Percentiles rank a stretch among this genome's conserved stretches.
These are phyloP conservation scores for Fomitiporia mediterranea DNA, from an alignment of 1,284 basidiomycete genomes.

Conservation along the genomic window DNA sequence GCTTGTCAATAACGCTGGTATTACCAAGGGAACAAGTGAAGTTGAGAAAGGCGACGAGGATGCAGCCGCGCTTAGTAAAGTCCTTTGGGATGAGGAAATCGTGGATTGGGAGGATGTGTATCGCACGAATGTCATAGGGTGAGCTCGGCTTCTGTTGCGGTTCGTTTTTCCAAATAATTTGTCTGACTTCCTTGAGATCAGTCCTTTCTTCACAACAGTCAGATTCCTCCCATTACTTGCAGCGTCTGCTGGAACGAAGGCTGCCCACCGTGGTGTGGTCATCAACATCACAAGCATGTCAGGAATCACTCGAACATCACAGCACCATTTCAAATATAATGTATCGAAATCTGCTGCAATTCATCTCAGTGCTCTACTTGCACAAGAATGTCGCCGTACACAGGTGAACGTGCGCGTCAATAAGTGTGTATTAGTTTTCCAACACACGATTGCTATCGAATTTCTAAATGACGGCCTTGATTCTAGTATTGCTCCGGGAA, in stretches of 20 bases:
- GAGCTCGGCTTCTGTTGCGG: conserved; percentile 5
- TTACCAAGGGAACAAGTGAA: conserved; percentile 27
- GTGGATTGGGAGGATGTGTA: conserved; percentile 35
- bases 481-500: conserved; percentile 33
- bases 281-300: conserved; percentile 38
- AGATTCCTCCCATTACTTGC: conserved; percentile 38
- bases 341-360: conserved; percentile 36
- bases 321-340: conserved; percentile 38
- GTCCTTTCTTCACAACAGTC: conserved; percentile 32
- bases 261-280: conserved; percentile 28
- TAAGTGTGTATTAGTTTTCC: conserved; percentile 11
- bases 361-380: conserved; percentile 35
- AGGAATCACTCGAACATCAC: conserved; percentile 34
- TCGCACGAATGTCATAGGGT: conserved; percentile 35
- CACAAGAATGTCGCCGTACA: conserved; percentile 33
- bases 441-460: not conserved
- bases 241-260: conserved; percentile 27
- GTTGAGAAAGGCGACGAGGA: conserved; percentile 33
- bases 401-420: conserved; percentile 36
- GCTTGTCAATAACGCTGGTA: conserved; percentile 37
- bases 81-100: conserved; percentile 32
- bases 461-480: not conserved
- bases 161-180: not conserved
- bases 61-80: conserved; percentile 29
- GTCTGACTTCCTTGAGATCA: too few relatives aligned